These are phyloP conservation scores for Gossypium australe DNA, from an alignment of 345 rosid genomes.

Conservation along the genomic window DNA sequence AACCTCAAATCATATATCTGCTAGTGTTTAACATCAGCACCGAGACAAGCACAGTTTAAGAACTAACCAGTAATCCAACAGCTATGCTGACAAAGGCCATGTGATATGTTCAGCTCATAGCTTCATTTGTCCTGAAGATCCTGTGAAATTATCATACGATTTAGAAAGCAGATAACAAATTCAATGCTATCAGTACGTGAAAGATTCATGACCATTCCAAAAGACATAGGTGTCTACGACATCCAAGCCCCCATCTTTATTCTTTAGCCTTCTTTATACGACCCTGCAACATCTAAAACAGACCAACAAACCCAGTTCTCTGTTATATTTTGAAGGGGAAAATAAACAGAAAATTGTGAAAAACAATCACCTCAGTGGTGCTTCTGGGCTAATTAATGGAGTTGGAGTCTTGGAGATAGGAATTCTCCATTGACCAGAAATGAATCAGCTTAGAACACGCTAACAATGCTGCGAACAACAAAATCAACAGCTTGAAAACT, in stretches of 20 bases:
- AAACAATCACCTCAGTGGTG: constrained; percentile 55
- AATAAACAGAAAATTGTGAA: not conserved
- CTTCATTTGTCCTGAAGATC: constrained; percentile 60
- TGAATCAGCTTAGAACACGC: constrained; percentile 39
- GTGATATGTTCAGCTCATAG: constrained; percentile 53
- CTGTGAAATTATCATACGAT: constrained; percentile 28
- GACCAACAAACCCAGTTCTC: too few relatives aligned
- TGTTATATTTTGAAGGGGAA: too few relatives aligned
- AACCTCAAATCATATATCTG: not conserved
- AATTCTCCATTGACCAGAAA: constrained; percentile 30
- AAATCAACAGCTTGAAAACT: constrained; percentile 41
- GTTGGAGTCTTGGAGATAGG: constrained; percentile 44
- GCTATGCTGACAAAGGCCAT: constrained; percentile 77
- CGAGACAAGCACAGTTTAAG: not conserved
- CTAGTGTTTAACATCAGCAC: not conserved
- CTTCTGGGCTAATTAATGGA: constrained; percentile 95
- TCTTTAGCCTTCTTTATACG: constrained; percentile 68
- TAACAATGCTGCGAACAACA: constrained; percentile 29
- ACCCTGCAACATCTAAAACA: constrained; percentile 40
- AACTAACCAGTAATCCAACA: constrained; percentile 70
- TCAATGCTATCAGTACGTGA: not conserved
- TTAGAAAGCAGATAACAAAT: not conserved
- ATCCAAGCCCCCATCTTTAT: constrained; percentile 70
- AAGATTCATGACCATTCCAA: constrained; percentile 83
- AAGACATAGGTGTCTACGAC: constrained; percentile 84